These are phyloP conservation scores for Cryptococcus sp. DNA, from an alignment of 1,284 basidiomycete genomes.

Conservation along the genomic window DNA sequence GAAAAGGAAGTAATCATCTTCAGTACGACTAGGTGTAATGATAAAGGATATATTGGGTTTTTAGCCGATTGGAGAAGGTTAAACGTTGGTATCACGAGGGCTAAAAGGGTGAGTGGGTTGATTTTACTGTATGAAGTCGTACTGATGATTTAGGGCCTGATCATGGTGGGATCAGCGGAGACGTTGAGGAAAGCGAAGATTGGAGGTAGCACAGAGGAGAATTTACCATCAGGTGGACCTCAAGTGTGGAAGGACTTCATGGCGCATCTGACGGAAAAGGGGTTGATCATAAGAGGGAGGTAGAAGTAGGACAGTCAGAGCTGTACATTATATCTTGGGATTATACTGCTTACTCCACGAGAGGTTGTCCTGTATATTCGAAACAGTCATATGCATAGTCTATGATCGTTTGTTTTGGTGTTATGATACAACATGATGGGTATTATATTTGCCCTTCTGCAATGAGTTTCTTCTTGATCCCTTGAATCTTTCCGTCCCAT, in stretches of 20 bases:
- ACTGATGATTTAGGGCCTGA: constrained; percentile 49
- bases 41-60: constrained; percentile 72
- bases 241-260: constrained; percentile 39
- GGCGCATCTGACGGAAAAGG: constrained; percentile 19
- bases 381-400: too few relatives aligned
- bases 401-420: background rate
- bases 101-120: constrained; percentile 59
- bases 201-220: constrained; percentile 14
- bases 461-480: too few relatives aligned
- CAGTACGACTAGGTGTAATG: constrained; percentile 79
- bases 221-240: constrained; percentile 31
- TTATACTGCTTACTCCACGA: too few relatives aligned
- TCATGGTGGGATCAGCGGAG: constrained; percentile 70
- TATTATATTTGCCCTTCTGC: background rate
- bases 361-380: too few relatives aligned
- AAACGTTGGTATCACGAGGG: constrained; percentile 83
- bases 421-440: background rate
- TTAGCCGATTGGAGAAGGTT: constrained; percentile 79
- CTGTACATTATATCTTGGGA: too few relatives aligned
- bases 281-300: background rate
- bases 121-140: background rate
- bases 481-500: too few relatives aligned
- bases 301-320: background rate
- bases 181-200: constrained; percentile 55
- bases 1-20: constrained; percentile 90